A percentile compares a stretch with the other conserved stretches of the same genome.
Conservation (phyloP, 2,329 filamentous ascomycete genomes). For the Rhinocladiella mackenziei region DNA sequence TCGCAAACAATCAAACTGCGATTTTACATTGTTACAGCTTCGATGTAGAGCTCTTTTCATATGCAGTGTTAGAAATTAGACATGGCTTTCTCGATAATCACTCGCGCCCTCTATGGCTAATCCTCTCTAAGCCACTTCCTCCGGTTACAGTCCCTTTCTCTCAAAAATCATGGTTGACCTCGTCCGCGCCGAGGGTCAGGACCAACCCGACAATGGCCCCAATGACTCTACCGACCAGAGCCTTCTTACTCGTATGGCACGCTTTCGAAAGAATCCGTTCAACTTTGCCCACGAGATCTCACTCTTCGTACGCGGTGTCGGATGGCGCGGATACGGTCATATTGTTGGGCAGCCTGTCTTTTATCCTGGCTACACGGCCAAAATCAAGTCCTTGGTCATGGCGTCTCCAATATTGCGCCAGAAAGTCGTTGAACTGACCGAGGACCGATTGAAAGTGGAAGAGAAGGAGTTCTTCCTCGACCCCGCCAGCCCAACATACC, state of each 20-base stretch:
- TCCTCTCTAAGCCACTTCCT: background rate
- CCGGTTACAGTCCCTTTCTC: background rate
- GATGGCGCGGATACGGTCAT: slow-evolving; percentile 91
- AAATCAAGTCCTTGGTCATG: slow-evolving; percentile 77
- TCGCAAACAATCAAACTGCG: too few species aligned
- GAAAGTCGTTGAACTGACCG: slow-evolving; percentile 73
- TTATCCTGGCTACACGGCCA: slow-evolving; percentile 85
- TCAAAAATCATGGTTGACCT: slow-evolving; percentile 15
- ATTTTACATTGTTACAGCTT: too few species aligned
- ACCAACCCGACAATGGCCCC: slow-evolving; percentile 1
- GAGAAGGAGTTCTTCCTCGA: slow-evolving; percentile 53
- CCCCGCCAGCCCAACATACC: slow-evolving; percentile 23
- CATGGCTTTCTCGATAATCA: too few species aligned
- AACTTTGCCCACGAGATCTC: slow-evolving; percentile 91
- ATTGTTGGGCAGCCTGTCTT: slow-evolving; percentile 89
- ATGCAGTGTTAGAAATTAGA: too few species aligned
- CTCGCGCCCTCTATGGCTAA: too few species aligned
- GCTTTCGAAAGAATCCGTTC: slow-evolving; percentile 70
- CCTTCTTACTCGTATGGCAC: slow-evolving; percentile 69
- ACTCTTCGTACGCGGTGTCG: slow-evolving; percentile 84
- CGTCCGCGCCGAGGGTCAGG: slow-evolving; percentile 15
- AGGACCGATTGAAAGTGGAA: slow-evolving; percentile 69
- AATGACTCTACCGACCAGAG: slow-evolving; percentile 32
- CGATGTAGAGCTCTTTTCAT: too few species aligned
- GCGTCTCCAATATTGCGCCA: slow-evolving; percentile 68